Evolutionary conservation across 306 rosid genomes (phyloP).

Genomic region (Rubus parviflorus): DNA sequence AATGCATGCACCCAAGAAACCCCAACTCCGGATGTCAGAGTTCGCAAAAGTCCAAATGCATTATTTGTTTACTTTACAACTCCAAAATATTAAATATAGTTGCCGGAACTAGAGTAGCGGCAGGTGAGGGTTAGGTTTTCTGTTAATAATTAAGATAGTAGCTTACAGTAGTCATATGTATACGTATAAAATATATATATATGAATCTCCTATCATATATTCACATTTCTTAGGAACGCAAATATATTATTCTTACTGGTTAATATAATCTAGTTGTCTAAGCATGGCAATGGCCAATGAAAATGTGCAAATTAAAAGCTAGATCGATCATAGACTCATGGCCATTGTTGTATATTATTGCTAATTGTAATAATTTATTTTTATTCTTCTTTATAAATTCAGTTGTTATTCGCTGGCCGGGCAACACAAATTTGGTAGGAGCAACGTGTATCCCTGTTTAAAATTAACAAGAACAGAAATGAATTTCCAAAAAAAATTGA

Average conservation of each 20-base stretch:
- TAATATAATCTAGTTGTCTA: neutral
- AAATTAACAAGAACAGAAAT: neutral
- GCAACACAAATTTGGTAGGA: neutral
- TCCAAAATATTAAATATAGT: neutral
- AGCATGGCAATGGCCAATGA: neutral
- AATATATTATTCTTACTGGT: neutral
- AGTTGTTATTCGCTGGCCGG: neutral
- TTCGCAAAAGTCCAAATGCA: neutral
- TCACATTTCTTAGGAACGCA: neutral
- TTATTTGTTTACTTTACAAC: neutral
- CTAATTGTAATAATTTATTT: neutral
- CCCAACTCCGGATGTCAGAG: neutral
- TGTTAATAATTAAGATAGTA: neutral
- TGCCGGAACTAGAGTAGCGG: neutral
- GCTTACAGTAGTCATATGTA: neutral
- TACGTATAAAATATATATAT: neutral
- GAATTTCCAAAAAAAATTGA: neutral
- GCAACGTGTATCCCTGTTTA: neutral
- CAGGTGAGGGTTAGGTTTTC: slow-evolving; percentile 3
- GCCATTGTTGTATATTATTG: neutral
- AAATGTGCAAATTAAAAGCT: neutral
- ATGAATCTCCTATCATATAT: neutral
- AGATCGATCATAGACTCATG: neutral
- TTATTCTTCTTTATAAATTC: neutral
- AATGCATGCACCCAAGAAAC: neutral